Percentiles rank a stretch among this genome's conserved stretches.
These are phyloP conservation scores for Parmelia sp. DNA, from an alignment of 495 filamentous ascomycete species.

Conservation along the genomic window DNA sequence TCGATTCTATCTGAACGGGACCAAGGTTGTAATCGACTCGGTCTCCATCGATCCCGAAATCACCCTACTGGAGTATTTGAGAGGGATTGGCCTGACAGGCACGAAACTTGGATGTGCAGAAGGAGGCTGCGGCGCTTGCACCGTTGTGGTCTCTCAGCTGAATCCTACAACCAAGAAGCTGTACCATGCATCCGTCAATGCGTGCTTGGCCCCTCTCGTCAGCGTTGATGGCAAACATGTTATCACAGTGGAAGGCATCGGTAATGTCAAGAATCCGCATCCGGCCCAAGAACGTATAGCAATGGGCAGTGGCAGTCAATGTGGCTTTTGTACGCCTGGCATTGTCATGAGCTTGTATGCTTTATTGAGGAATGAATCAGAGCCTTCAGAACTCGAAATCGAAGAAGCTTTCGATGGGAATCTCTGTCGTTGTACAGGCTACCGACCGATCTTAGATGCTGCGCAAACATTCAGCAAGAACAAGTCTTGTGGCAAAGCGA, in stretches of 20 bases:
- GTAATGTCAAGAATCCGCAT: conserved; percentile 79
- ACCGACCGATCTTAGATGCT: conserved; percentile 88
- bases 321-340: conserved; percentile 89
- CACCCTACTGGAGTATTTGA: conserved; percentile 87
- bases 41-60: conserved; percentile 74
- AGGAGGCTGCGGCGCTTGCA: conserved; percentile 95
- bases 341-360: conserved; percentile 96
- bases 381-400: conserved; percentile 64
- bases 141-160: conserved; percentile 87
- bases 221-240: conserved; percentile 97
- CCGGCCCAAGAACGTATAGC: conserved; percentile 80
- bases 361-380: conserved; percentile 65
- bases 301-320: conserved; percentile 52
- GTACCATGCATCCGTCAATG: conserved; percentile 90
- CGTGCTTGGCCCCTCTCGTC: conserved; percentile 85
- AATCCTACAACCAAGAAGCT: conserved; percentile 86
- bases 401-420: conserved; percentile 95
- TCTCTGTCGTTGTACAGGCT: conserved; percentile 91
- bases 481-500: conserved; percentile 40
- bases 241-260: conserved; percentile 97
- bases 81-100: conserved; percentile 80
- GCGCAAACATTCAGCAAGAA: conserved; percentile 52
- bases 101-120: conserved; percentile 79
- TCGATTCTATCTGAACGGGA: conserved; percentile 91
- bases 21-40: conserved; percentile 70